phyloP scores from a whole-genome alignment of 225 moss, liverwort and hornwort species.

The Anthoceros angustus region DNA sequence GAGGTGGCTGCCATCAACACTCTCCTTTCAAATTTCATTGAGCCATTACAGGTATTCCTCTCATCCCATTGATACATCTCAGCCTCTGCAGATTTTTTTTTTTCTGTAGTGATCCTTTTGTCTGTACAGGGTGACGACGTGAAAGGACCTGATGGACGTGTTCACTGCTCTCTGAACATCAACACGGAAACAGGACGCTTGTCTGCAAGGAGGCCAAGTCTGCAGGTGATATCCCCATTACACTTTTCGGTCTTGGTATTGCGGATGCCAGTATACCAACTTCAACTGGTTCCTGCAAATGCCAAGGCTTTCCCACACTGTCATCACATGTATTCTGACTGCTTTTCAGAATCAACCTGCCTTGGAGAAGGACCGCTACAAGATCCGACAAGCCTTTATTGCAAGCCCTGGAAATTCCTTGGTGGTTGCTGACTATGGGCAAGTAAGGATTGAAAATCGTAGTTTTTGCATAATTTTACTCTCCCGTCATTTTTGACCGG shows the following conservation, averaged over 20 bases:
- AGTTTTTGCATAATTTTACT: background rate
- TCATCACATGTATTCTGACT: background rate
- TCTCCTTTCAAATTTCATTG: conserved; percentile 83
- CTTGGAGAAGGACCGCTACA: conserved; percentile 96
- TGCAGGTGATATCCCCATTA: conserved; percentile 43
- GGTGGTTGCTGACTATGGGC: conserved; percentile 93
- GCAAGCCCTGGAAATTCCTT: conserved; percentile 75
- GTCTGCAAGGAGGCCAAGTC: conserved; percentile 95
- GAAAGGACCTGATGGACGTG: conserved; percentile 66
- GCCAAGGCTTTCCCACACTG: too few relatives aligned
- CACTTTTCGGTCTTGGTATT: background rate
- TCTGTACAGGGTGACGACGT: conserved; percentile 69
- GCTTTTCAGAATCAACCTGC: conserved; percentile 87
- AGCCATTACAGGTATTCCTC: conserved; percentile 66
- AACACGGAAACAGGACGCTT: conserved; percentile 96
- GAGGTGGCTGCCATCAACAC: conserved; percentile 96
- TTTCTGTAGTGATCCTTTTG: background rate
- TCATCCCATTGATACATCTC: too few relatives aligned
- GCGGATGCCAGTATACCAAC: too few relatives aligned
- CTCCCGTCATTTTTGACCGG: conserved; percentile 2
- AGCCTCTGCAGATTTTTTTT: background rate
- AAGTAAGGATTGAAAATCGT: conserved; percentile 22
- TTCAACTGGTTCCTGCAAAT: too few relatives aligned
- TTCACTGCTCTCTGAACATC: conserved; percentile 94
- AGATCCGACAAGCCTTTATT: conserved; percentile 91